Conservation (phyloP, 306 rosid species). For the Inga laurina region DNA sequence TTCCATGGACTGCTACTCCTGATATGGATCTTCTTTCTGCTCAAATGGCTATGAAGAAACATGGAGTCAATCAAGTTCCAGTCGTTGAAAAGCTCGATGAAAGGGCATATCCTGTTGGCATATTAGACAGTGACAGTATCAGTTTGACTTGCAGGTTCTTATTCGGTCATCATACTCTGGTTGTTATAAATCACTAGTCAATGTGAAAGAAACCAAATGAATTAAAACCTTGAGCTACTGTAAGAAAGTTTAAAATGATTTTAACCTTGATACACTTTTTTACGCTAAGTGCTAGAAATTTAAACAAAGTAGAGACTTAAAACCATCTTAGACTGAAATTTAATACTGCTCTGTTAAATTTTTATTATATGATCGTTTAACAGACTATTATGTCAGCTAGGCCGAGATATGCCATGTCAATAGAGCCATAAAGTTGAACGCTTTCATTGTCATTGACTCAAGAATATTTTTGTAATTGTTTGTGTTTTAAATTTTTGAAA, state of each 20-base stretch:
- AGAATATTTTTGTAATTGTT: background rate
- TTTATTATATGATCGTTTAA: background rate
- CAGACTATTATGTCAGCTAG: background rate
- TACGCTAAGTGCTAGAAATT: background rate
- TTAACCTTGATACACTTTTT: background rate
- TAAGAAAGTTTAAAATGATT: background rate
- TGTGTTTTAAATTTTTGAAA: background rate
- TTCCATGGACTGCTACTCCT: slow-evolving; percentile 82
- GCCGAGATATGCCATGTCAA: background rate
- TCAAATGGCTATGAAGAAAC: slow-evolving; percentile 67
- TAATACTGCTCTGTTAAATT: background rate
- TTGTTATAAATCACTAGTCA: background rate
- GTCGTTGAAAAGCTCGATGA: slow-evolving; percentile 56
- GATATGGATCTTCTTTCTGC: slow-evolving; percentile 77
- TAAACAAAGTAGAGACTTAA: background rate
- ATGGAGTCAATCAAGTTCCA: slow-evolving; percentile 61
- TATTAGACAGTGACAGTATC: slow-evolving; percentile 75
- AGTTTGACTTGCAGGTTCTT: slow-evolving; percentile 77
- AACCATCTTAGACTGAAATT: background rate
- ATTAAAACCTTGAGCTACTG: background rate
- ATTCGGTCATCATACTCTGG: slow-evolving; percentile 11
- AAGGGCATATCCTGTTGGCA: slow-evolving; percentile 72
- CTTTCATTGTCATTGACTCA: background rate
- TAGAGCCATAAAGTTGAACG: background rate
- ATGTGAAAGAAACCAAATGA: background rate